Base-by-base conservation (phyloP, 164 flowering plant species). In the Aristolochia contorta region DNA sequence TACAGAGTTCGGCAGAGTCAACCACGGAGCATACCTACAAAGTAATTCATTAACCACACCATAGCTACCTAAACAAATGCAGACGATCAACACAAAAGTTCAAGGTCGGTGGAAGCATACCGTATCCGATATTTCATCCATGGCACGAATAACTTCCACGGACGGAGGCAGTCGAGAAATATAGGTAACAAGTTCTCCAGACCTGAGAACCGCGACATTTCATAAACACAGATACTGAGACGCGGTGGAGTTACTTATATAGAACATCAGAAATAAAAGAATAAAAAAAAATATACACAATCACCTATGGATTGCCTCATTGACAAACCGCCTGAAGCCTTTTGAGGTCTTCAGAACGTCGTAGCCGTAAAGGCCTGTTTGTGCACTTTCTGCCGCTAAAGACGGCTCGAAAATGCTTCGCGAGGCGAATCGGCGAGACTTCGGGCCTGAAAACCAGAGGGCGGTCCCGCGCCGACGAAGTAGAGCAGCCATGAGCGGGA, bases 91-190 rank as follows among this genome's bases (percentile, higher is more conserved):
- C 48, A 21, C 53, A 10, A 16, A 5, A 10, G 6, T 2, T 10
- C 43, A 53, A 52, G 33, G 46, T 48, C 7, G 47, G 50, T 13
- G 20, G 41, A 18, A 20, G 12, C 23, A 12, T 69, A 94, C 99
- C 22, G 88, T 80, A 51, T 94, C 78, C 2, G 99, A 94, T 53
- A 94, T 83, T 68, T 94, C 96, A 61, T 94, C 99, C 96, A 94
- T 85, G 27, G 91, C 82, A 58, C 71, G 67, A 18, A 91, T 75
- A 47, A 89, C 78, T 56, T 91, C 91, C 0, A 71, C 59, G 1
- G 93, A 72, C 12, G 95, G 75, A 61, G 95, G 86, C 81, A 74
- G 76, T 45, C 67, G 60, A 37, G 88, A 71, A 51, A 94, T 77
- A 67, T 73, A 74, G 22, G 74, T 52, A 60, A 91, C 76, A 27